Percentiles rank a stretch among this genome's conserved stretches.
These are phyloP conservation scores for Alternaria rosae DNA, from an alignment of 2,329 filamentous ascomycete species.

Conservation along the genomic window DNA sequence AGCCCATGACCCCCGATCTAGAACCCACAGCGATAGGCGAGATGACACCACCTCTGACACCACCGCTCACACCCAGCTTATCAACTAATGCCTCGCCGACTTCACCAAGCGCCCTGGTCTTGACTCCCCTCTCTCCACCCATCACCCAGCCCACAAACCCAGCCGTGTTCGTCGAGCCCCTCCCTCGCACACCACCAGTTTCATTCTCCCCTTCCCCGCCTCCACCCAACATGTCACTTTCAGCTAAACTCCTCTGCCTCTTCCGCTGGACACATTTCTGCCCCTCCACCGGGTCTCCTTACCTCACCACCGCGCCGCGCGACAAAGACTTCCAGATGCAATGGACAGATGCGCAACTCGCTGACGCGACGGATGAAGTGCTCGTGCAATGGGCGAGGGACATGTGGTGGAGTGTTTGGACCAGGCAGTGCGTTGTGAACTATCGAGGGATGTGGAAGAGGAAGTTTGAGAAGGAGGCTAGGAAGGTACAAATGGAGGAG, in stretches of 20 bases:
- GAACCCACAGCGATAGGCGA: neutral
- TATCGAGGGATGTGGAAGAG: constrained; percentile 34
- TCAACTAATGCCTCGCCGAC: constrained; percentile 17
- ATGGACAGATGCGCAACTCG: constrained; percentile 25
- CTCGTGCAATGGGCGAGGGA: constrained; percentile 26
- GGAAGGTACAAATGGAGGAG: constrained; percentile 4
- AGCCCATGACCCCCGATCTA: neutral
- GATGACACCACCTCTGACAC: constrained; percentile 1
- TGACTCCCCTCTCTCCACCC: constrained; percentile 16
- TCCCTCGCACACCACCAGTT: constrained; percentile 20
- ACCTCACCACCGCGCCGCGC: constrained; percentile 21
- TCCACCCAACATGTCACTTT: constrained; percentile 25
- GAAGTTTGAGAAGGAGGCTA: constrained; percentile 31
- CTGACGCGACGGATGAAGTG: constrained; percentile 19
- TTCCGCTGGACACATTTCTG: constrained; percentile 39
- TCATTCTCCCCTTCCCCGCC: constrained; percentile 22
- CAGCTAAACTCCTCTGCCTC: constrained; percentile 34
- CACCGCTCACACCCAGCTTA: neutral
- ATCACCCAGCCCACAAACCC: neutral
- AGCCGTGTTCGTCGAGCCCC: constrained; percentile 11
- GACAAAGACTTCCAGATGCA: constrained; percentile 31
- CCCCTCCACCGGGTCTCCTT: constrained; percentile 14
- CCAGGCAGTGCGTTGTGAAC: constrained; percentile 30
- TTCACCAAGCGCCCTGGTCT: constrained; percentile 8
- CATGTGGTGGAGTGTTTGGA: constrained; percentile 38